Base-by-base conservation (phyloP, 1,284 basidiomycete species). In the Boletus sp. region DNA sequence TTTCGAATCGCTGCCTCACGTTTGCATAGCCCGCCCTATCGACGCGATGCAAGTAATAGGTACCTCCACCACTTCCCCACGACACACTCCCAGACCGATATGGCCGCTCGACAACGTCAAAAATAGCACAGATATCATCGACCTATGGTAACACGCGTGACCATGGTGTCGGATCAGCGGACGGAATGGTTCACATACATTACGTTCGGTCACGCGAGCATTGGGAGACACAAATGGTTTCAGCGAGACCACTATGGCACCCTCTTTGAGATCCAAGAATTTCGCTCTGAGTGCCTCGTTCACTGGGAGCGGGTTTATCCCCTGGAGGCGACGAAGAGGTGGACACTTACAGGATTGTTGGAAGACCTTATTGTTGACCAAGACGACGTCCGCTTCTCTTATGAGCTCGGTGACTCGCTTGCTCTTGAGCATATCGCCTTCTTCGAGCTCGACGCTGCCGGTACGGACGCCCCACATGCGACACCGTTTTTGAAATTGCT, bases 301-400 rank as follows among this genome's bases (percentile, higher is more conserved):
- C 64, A 92, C 90, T 91, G 59, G n/a, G 21, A 53, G n/a, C 30
- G 8, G 50, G 14, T 7, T 25, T 28, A 14, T 28, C 25, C 13
- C 4, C 68, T 33, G 68, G 52, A 50, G 14, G 13, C 7, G 25
- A 49, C n/a, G 37, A 19, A 10, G 4, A 17, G n/a, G 44, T 43
- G 5, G 10, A 74, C 4, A 81, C 90, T 78, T 66, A 91, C 90
- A 70, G 47, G 81, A 81, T 68, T 89, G 83, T 56, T 82, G 79
- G 70, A 91, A 92, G 2, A 91, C 89, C 75, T 90, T 92, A 72
- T 91, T 92, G 71, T 92, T 91, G 52, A 91, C 87, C 58, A 92
- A 72, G 14, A 92, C 85, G 8, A 92, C 88, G 66, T 92, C 89
- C 6, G 90, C 90, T 67, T 87, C 73, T 13, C 81, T 74, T 63